Conservation (phyloP, 2,329 filamentous ascomycete species). For the Trichoderma afroharzianum region DNA sequence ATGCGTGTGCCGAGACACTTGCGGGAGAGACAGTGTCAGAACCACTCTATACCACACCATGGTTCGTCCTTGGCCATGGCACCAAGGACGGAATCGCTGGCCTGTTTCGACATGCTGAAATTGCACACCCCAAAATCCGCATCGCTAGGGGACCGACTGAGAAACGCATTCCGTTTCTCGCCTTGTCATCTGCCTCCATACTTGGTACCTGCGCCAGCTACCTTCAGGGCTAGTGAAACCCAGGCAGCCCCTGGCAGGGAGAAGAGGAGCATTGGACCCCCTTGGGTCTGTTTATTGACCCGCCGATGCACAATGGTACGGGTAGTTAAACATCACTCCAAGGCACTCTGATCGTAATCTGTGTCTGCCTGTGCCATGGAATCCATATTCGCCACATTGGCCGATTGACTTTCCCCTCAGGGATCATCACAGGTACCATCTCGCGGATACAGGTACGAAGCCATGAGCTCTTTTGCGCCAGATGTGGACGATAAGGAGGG, state of each 20-base stretch:
- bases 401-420: not conserved
- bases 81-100: not conserved
- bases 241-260: conserved; percentile 17
- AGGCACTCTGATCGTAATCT: not conserved
- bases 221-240: conserved; percentile 10
- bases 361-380: not conserved
- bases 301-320: conserved; percentile 12
- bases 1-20: not conserved
- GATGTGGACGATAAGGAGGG: not conserved
- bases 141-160: conserved; percentile 2
- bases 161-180: conserved; percentile 18
- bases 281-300: not conserved
- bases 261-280: not conserved
- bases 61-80: not conserved
- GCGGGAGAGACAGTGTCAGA: not conserved
- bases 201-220: conserved; percentile 15
- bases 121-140: conserved; percentile 1
- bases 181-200: conserved; percentile 10
- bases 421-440: not conserved
- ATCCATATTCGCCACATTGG: not conserved
- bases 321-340: not conserved
- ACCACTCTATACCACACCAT: not conserved
- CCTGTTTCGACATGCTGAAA: not conserved
- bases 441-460: not conserved
- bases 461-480: not conserved